A percentile compares a stretch with the other conserved stretches of the same genome.
These are phyloP conservation scores for Yamadazyma triangularis DNA, from an alignment of 1,139 yeast genomes.

Conservation along the genomic window DNA sequence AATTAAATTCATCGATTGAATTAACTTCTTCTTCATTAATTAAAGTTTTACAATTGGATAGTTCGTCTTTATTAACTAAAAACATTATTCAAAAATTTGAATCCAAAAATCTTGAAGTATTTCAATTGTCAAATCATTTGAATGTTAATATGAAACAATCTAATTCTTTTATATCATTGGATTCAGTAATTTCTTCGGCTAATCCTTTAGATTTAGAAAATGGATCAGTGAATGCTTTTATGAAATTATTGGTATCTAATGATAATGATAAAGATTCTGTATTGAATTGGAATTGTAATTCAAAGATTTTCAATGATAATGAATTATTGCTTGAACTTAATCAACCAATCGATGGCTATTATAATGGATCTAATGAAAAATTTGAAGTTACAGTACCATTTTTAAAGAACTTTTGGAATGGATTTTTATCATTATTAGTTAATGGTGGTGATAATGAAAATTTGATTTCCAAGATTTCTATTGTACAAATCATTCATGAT, in stretches of 20 bases:
- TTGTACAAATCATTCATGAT: slow-evolving; percentile 28
- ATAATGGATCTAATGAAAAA: slow-evolving; percentile 11
- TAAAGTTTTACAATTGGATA: slow-evolving; percentile 2
- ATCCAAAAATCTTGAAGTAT: slow-evolving; percentile 5
- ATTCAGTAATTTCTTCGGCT: slow-evolving; percentile 10
- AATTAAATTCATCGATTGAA: slow-evolving; percentile 1
- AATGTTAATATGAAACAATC: slow-evolving; percentile 7
- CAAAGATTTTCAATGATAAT: slow-evolving; percentile 25
- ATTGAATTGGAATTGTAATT: slow-evolving; percentile 32
- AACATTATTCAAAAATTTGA: slow-evolving; percentile 6
- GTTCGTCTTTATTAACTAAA: slow-evolving; percentile 2
- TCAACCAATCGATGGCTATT: slow-evolving; percentile 36
- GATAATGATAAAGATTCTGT: slow-evolving; percentile 11
- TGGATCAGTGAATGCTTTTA: slow-evolving; percentile 26
- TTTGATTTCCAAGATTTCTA: slow-evolving; percentile 14
- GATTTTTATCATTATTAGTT: slow-evolving; percentile 31
- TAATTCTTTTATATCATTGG: slow-evolving; percentile 11
- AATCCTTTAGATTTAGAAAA: slow-evolving; percentile 18
- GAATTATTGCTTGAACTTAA: slow-evolving; percentile 21
- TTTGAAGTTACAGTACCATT: slow-evolving; percentile 37
- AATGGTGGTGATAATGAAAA: slow-evolving; percentile 30
- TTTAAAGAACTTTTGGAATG: slow-evolving; percentile 36
- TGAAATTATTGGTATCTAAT: slow-evolving; percentile 19
- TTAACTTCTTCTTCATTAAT: slow-evolving; percentile 4
- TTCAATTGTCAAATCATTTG: slow-evolving; percentile 8